These are phyloP conservation scores for Saccharomyces eubayanus DNA, from an alignment of 805 yeast genomes.

Conservation along the genomic window DNA sequence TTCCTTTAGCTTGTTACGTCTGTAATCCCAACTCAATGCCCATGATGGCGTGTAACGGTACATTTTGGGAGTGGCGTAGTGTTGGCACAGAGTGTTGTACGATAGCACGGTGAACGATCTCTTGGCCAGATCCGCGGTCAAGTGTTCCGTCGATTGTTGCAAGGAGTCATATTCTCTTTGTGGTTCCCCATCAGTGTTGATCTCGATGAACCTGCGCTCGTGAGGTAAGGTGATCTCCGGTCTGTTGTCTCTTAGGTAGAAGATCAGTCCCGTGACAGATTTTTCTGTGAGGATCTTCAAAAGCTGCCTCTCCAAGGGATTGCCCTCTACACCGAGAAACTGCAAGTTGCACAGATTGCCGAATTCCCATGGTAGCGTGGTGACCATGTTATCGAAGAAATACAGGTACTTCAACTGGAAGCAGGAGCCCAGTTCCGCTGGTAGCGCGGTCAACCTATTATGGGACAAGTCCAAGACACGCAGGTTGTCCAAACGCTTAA, in stretches of 20 bases:
- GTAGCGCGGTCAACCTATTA: conserved; percentile 64
- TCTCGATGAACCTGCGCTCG: conserved; percentile 75
- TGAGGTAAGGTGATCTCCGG: conserved; percentile 58
- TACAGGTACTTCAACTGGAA: conserved; percentile 73
- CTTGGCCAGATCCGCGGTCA: conserved; percentile 20
- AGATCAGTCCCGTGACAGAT: conserved; percentile 78
- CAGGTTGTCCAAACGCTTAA: conserved; percentile 61
- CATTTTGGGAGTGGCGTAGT: conserved; percentile 86
- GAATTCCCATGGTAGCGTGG: conserved; percentile 70
- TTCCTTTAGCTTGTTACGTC: conserved; percentile 65
- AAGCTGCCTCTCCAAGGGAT: conserved; percentile 60
- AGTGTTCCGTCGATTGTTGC: conserved; percentile 25
- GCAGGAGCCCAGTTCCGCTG: conserved; percentile 76
- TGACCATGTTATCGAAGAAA: conserved; percentile 77
- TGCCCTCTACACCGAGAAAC: conserved; percentile 89
- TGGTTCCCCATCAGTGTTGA: conserved; percentile 71
- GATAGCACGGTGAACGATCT: conserved; percentile 66
- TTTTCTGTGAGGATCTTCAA: conserved; percentile 64
- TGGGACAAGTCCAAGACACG: conserved; percentile 80
- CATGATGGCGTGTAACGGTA: conserved; percentile 94
- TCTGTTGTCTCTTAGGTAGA: conserved; percentile 72
- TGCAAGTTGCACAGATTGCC: conserved; percentile 79
- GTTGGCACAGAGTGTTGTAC: conserved; percentile 90
- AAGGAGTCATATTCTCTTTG: conserved; percentile 22
- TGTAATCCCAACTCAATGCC: conserved; percentile 92